A percentile compares a stretch with the other conserved stretches of the same genome.
phyloP scores from a whole-genome alignment of 495 filamentous ascomycete species.

The Penicillium angulare region DNA sequence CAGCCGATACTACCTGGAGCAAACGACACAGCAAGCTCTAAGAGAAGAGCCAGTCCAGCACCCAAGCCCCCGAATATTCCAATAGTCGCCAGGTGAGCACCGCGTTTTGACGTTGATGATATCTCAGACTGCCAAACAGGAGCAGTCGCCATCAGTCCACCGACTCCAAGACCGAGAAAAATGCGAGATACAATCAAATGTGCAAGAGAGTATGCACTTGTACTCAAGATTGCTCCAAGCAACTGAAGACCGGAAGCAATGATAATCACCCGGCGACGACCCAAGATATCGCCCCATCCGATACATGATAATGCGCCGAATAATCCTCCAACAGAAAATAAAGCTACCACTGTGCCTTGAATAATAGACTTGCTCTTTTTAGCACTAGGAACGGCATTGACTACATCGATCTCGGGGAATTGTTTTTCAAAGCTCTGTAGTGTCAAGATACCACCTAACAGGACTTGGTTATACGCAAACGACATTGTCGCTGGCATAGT shows the following conservation, averaged over 20 bases:
- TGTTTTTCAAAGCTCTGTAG: slow-evolving; percentile 30
- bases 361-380: slow-evolving; percentile 16
- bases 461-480: slow-evolving; percentile 45
- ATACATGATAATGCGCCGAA: slow-evolving; percentile 22
- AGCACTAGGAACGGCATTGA: slow-evolving; percentile 18
- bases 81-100: slow-evolving; percentile 33
- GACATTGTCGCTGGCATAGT: slow-evolving; percentile 37
- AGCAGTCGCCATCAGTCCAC: slow-evolving; percentile 37
- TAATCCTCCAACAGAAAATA: slow-evolving; percentile 22
- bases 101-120: slow-evolving; percentile 31
- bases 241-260: slow-evolving; percentile 15
- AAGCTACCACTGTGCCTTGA: slow-evolving; percentile 22
- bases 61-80: slow-evolving; percentile 7
- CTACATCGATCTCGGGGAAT: slow-evolving; percentile 44
- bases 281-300: slow-evolving; percentile 19
- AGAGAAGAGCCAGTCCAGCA: background rate
- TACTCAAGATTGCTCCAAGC: slow-evolving; percentile 37
- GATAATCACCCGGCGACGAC: slow-evolving; percentile 22
- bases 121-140: slow-evolving; percentile 51
- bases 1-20: background rate
- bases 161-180: slow-evolving; percentile 58
- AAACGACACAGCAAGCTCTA: background rate
- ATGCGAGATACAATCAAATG: slow-evolving; percentile 21
- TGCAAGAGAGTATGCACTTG: slow-evolving; percentile 26
- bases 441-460: slow-evolving; percentile 31